These are phyloP conservation scores for Stentor coeruleus DNA, from an alignment of 73 alveolate genomes.

Conservation along the genomic window DNA sequence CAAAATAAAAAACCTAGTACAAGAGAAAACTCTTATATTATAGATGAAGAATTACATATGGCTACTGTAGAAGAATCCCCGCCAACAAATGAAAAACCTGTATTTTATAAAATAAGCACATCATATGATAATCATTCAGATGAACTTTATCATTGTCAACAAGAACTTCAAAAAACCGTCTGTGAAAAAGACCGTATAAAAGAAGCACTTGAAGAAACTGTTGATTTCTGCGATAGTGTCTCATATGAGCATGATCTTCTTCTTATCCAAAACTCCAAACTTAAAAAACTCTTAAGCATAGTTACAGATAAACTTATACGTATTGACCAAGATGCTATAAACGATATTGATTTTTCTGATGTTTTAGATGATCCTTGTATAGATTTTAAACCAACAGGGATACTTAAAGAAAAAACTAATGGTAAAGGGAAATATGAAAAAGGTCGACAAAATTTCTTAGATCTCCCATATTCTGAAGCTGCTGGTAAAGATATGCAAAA, in stretches of 20 bases:
- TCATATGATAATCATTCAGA: not conserved
- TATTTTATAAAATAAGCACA: not conserved
- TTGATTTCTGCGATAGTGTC: constrained; percentile 8
- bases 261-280: constrained; percentile 4
- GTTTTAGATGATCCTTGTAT: not conserved
- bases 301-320: constrained; percentile 23
- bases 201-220: constrained; percentile 20
- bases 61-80: constrained; percentile 23
- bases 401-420: not conserved
- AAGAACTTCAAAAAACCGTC: not conserved
- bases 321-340: not conserved
- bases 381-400: constrained; percentile 19
- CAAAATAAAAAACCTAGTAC: not conserved
- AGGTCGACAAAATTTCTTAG: not conserved
- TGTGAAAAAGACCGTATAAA: constrained; percentile 7
- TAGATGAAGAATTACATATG: constrained; percentile 8
- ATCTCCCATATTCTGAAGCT: constrained; percentile 9
- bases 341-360: not conserved
- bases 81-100: constrained; percentile 16
- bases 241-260: constrained; percentile 20
- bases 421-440: not conserved
- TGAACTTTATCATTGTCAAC: not conserved
- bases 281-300: not conserved
- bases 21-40: not conserved
- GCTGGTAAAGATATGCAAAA: constrained; percentile 7